Evolutionary conservation across 768 basidiomycete species (phyloP).

Genomic region (Pulveroboletus frians): DNA sequence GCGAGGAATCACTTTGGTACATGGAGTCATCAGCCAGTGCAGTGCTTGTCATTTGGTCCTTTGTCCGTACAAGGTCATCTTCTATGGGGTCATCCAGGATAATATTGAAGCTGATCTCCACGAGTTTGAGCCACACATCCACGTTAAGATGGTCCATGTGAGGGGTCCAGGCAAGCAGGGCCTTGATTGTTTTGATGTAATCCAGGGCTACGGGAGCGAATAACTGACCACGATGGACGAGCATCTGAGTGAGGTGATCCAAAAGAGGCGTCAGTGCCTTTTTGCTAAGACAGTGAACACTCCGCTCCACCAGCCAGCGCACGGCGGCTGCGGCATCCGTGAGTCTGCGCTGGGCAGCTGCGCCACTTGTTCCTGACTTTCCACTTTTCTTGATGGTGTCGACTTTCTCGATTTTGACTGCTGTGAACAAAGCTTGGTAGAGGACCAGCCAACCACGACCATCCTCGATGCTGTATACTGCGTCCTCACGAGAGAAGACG

Average conservation of each 20-base stretch:
- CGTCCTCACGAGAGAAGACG: slow-evolving; percentile 46
- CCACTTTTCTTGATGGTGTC: slow-evolving; percentile 39
- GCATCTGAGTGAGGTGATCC: slow-evolving; percentile 56
- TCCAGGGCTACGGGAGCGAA: slow-evolving; percentile 65
- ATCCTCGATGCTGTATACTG: slow-evolving; percentile 37
- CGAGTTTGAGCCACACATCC: slow-evolving; percentile 59
- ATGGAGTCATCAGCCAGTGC: slow-evolving; percentile 21
- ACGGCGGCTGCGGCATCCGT: slow-evolving; percentile 61
- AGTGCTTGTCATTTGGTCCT: slow-evolving; percentile 19
- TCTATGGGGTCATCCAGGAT: slow-evolving; percentile 58
- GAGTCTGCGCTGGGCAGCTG: slow-evolving; percentile 55
- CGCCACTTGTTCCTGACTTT: slow-evolving; percentile 36
- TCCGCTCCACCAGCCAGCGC: slow-evolving; percentile 68
- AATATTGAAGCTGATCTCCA: slow-evolving; percentile 72
- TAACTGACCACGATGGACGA: slow-evolving; percentile 51
- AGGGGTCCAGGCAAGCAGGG: slow-evolving; percentile 57
- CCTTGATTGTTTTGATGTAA: slow-evolving; percentile 73
- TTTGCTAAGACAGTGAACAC: slow-evolving; percentile 50
- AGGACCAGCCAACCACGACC: slow-evolving; percentile 55
- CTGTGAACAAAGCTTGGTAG: slow-evolving; percentile 67
- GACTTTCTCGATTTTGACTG: slow-evolving; percentile 58
- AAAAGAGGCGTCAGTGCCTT: slow-evolving; percentile 54
- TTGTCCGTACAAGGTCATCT: slow-evolving; percentile 23
- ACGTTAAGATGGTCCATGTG: slow-evolving; percentile 75
- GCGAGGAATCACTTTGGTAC: slow-evolving; percentile 32